phyloP scores from a whole-genome alignment of 257 asterid species.

The Eucommia ulmoides region DNA sequence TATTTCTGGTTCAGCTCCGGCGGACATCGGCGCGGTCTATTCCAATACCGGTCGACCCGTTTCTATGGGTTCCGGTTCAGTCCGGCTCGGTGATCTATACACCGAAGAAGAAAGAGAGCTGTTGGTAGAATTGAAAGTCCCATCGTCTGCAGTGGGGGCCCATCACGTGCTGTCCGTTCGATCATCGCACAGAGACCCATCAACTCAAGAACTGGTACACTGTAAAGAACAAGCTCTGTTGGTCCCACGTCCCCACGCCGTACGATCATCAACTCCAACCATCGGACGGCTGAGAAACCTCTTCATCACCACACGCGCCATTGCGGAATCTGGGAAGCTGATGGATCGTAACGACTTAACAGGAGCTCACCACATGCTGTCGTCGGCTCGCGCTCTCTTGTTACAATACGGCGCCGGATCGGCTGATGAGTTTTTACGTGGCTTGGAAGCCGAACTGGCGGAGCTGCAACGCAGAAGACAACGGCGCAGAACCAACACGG shows the following conservation, averaged over 20 bases:
- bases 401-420: slow-evolving; percentile 53
- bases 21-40: slow-evolving; percentile 59
- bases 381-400: slow-evolving; percentile 64
- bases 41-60: slow-evolving; percentile 36
- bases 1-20: slow-evolving; percentile 44
- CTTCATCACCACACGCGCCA: slow-evolving; percentile 73
- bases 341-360: slow-evolving; percentile 39
- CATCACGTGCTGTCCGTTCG: slow-evolving; percentile 74
- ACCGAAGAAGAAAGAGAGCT: slow-evolving; percentile 74
- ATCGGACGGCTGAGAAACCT: slow-evolving; percentile 54
- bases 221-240: slow-evolving; percentile 47
- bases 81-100: slow-evolving; percentile 61
- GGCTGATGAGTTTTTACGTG: slow-evolving; percentile 56
- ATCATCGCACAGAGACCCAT: slow-evolving; percentile 78
- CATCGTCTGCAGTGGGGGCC: slow-evolving; percentile 54
- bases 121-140: slow-evolving; percentile 72
- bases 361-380: slow-evolving; percentile 70
- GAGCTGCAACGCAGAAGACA: slow-evolving; percentile 40
- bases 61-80: slow-evolving; percentile 42
- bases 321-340: slow-evolving; percentile 63
- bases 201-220: slow-evolving; percentile 51
- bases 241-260: slow-evolving; percentile 75
- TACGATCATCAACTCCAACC: slow-evolving; percentile 42
- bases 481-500: slow-evolving; percentile 16
- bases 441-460: slow-evolving; percentile 70